A percentile compares a stretch with the other conserved stretches of the same genome.
phyloP scores from a whole-genome alignment of 495 filamentous ascomycete genomes.

The Durotheca rogersii region DNA sequence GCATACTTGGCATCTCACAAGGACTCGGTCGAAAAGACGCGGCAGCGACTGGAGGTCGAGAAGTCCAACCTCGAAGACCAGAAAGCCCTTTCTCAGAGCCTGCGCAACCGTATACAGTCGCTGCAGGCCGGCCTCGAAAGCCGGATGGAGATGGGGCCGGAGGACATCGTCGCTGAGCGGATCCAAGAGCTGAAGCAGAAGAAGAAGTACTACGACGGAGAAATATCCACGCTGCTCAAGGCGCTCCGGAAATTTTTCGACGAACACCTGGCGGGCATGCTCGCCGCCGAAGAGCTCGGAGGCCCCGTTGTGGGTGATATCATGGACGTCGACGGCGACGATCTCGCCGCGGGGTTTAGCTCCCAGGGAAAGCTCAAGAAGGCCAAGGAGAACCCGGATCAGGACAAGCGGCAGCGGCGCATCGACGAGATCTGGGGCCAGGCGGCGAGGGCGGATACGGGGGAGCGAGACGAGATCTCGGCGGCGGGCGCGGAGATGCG shows the following conservation, averaged over 20 bases:
- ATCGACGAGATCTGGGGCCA: conserved; percentile 76
- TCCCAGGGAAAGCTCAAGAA: conserved; percentile 70
- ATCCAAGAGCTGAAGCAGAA: conserved; percentile 59
- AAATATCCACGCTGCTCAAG: conserved; percentile 58
- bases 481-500: conserved; percentile 67
- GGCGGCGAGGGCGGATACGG: conserved; percentile 18
- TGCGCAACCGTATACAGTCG: conserved; percentile 48
- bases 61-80: conserved; percentile 64
- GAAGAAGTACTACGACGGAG: conserved; percentile 54
- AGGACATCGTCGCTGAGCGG: conserved; percentile 59
- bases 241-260: conserved; percentile 73
- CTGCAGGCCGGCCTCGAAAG: conserved; percentile 56
- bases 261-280: conserved; percentile 70
- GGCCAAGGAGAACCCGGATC: conserved; percentile 46
- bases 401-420: conserved; percentile 60
- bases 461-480: conserved; percentile 58
- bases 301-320: conserved; percentile 81
- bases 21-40: conserved; percentile 53
- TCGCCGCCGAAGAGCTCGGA: conserved; percentile 83
- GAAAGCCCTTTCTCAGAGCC: conserved; percentile 54
- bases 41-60: conserved; percentile 59
- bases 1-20: conserved; percentile 57
- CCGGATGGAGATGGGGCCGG: conserved; percentile 56
- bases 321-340: conserved; percentile 56
- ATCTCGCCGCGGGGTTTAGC: conserved; percentile 69